Conservation (phyloP, 768 basidiomycete genomes). For the Scleroderma bovista region DNA sequence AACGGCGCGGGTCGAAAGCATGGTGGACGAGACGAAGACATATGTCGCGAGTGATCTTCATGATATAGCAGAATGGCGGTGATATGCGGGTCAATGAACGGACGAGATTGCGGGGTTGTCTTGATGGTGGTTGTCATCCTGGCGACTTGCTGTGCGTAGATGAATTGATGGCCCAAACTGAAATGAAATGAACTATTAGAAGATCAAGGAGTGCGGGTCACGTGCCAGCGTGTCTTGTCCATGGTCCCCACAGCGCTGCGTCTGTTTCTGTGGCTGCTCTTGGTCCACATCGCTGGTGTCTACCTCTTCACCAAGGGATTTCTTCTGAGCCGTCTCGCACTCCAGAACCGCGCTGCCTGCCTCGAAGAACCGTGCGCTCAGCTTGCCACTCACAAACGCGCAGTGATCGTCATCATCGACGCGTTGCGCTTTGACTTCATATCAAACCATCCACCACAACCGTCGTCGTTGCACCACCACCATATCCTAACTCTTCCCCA, state of each 20-base stretch:
- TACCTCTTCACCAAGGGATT: slow-evolving; percentile 92
- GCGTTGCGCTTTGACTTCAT: slow-evolving; percentile 93
- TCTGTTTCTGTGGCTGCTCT: slow-evolving; percentile 52
- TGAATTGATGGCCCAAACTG: too few species aligned
- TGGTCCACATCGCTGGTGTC: slow-evolving; percentile 72
- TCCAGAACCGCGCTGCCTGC: slow-evolving; percentile 39
- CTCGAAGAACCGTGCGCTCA: slow-evolving; percentile 39
- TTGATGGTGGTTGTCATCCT: too few species aligned
- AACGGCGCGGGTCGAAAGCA: too few species aligned
- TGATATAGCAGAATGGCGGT: too few species aligned
- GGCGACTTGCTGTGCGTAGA: too few species aligned
- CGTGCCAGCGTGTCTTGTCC: neutral
- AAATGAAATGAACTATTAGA: too few species aligned
- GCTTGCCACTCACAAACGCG: slow-evolving; percentile 66
- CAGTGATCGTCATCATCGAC: slow-evolving; percentile 85
- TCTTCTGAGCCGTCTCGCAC: slow-evolving; percentile 63
- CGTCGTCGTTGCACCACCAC: slow-evolving; percentile 68
- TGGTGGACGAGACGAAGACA: too few species aligned
- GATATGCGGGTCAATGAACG: too few species aligned
- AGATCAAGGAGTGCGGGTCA: neutral
- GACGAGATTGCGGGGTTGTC: too few species aligned
- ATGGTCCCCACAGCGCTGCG: slow-evolving; percentile 14
- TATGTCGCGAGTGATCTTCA: too few species aligned
- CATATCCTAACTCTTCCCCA: slow-evolving; percentile 75
- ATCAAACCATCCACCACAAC: slow-evolving; percentile 53